Conservation (phyloP, 768 basidiomycete species). For the Rhizopogon sp. region DNA sequence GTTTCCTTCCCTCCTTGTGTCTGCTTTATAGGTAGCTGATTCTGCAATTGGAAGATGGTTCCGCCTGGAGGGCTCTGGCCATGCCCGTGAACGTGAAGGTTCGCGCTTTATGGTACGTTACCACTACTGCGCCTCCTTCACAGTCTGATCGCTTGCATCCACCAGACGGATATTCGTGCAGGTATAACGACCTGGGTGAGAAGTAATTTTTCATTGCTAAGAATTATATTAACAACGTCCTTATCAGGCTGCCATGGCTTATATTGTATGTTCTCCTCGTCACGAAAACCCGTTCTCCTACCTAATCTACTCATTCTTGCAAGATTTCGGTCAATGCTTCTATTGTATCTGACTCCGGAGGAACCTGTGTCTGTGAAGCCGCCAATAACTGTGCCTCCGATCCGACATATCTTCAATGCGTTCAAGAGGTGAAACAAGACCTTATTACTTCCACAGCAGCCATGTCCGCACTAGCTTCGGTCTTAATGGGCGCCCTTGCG, state of each 20-base stretch:
- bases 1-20: background rate
- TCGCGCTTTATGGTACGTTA: constrained; percentile 51
- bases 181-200: constrained; percentile 80
- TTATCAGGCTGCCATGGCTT: background rate
- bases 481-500: constrained; percentile 79
- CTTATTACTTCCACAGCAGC: constrained; percentile 82
- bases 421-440: constrained; percentile 61
- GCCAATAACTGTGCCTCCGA: constrained; percentile 52
- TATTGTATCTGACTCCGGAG: constrained; percentile 72
- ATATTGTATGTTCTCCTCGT: constrained; percentile 2
- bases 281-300: background rate
- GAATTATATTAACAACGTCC: constrained; percentile 4
- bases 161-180: constrained; percentile 71
- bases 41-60: constrained; percentile 59
- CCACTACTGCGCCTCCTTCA: constrained; percentile 7
- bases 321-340: constrained; percentile 85
- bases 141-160: constrained; percentile 5
- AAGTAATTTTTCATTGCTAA: background rate
- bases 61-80: constrained; percentile 67
- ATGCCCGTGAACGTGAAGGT: constrained; percentile 54
- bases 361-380: constrained; percentile 72
- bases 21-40: constrained; percentile 29
- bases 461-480: constrained; percentile 66
- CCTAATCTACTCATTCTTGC: background rate
- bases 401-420: constrained; percentile 49